Percentiles rank a stretch among this genome's conserved stretches.
phyloP scores from a whole-genome alignment of 257 asterid species.

The Leonotis leonurus region DNA sequence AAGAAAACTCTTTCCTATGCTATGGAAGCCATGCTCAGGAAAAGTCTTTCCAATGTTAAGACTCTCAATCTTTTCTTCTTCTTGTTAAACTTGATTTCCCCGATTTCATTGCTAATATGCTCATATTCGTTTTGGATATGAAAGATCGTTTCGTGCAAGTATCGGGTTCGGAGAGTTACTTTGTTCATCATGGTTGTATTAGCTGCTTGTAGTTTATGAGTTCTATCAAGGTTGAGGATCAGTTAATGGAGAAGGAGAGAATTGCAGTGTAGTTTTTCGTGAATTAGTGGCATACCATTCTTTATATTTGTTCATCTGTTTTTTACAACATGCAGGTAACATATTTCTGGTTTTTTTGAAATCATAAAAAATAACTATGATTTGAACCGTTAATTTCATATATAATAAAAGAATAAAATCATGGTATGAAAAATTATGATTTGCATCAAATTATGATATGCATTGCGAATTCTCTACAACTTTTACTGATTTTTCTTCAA shows the following conservation, averaged over 20 bases:
- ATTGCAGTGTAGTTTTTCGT: background rate
- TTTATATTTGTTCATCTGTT: background rate
- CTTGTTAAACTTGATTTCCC: background rate
- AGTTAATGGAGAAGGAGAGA: background rate
- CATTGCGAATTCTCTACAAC: too few species aligned
- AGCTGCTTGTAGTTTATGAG: background rate
- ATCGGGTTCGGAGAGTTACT: background rate
- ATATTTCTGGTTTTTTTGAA: too few species aligned
- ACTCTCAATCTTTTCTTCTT: background rate
- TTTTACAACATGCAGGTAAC: too few species aligned
- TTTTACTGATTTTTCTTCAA: too few species aligned
- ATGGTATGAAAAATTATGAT: too few species aligned
- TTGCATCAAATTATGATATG: too few species aligned
- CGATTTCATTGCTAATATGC: background rate
- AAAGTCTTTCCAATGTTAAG: background rate
- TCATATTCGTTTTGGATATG: conserved; percentile 2
- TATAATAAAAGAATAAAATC: too few species aligned
- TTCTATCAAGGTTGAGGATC: background rate
- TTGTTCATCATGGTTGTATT: conserved; percentile 5
- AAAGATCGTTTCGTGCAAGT: background rate
- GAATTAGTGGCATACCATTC: background rate
- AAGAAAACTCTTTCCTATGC: conserved; percentile 6
- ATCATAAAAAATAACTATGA: too few species aligned
- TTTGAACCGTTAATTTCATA: too few species aligned
- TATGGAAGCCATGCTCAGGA: conserved; percentile 8